Percentiles rank a stretch among this genome's conserved stretches.
These are phyloP conservation scores for Grosmannia clavigera DNA, from an alignment of 2,329 filamentous ascomycete species.

Conservation along the genomic window DNA sequence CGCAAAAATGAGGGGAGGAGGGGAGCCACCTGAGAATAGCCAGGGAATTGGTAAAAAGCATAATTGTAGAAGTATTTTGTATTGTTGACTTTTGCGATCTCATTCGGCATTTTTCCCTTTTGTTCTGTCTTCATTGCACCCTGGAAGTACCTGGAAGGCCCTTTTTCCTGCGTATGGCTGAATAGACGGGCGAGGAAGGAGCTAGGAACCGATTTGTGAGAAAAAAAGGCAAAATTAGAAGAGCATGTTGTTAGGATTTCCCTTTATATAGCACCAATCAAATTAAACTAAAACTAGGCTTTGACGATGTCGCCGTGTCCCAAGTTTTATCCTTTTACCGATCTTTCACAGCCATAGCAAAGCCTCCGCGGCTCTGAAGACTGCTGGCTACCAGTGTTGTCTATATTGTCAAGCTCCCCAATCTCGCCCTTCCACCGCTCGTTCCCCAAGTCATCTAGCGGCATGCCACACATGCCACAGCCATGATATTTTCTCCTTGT, in stretches of 20 bases:
- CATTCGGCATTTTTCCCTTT: background rate
- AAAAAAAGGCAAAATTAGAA: background rate
- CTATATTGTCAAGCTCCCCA: conserved; percentile 27
- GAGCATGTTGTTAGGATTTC: background rate
- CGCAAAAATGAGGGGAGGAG: background rate
- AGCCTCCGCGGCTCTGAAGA: conserved; percentile 24
- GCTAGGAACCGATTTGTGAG: background rate
- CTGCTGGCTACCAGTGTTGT: conserved; percentile 15
- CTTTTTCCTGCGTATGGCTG: no score
- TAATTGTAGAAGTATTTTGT: background rate
- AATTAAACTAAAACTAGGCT: background rate
- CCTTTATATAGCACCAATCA: background rate
- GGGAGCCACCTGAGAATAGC: background rate
- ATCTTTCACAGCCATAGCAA: conserved; percentile 66
- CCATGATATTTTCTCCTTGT: background rate
- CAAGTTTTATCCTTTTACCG: conserved; percentile 34
- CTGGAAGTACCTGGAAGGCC: background rate
- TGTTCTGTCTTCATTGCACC: background rate
- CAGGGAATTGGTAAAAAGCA: background rate
- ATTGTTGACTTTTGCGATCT: background rate
- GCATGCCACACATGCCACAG: conserved; percentile 62
- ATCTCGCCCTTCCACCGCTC: conserved; percentile 51
- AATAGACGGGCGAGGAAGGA: no score
- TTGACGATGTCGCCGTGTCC: background rate
- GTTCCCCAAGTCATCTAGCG: conserved; percentile 50